Conservation (phyloP, 805 yeast genomes). For the Saccharomycopsis amapae region DNA sequence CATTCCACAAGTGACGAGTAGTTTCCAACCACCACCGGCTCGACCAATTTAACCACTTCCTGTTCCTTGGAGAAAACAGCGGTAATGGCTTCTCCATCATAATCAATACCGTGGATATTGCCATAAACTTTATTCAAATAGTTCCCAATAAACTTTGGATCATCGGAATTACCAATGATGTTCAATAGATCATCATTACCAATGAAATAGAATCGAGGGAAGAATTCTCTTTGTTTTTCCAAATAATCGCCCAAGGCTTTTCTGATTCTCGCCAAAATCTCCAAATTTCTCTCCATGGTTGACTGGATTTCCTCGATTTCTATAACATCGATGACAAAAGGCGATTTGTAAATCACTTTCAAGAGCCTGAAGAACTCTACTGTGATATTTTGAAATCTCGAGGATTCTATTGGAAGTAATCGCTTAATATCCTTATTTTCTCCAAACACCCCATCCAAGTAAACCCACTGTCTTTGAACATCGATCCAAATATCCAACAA, state of each 20-base stretch:
- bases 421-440: slow-evolving; percentile 48
- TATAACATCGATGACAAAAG: slow-evolving; percentile 49
- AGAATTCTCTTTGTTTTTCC: slow-evolving; percentile 68
- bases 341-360: slow-evolving; percentile 41
- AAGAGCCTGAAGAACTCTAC: slow-evolving; percentile 51
- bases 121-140: slow-evolving; percentile 68
- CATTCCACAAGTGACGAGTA: slow-evolving; percentile 48
- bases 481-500: slow-evolving; percentile 71
- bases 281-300: slow-evolving; percentile 43
- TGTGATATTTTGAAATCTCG: slow-evolving; percentile 57
- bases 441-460: slow-evolving; percentile 72
- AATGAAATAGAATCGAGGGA: slow-evolving; percentile 78
- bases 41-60: slow-evolving; percentile 42
- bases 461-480: slow-evolving; percentile 83
- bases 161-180: slow-evolving; percentile 59
- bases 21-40: slow-evolving; percentile 38
- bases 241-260: slow-evolving; percentile 68
- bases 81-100: slow-evolving; percentile 31
- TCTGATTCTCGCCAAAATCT: slow-evolving; percentile 50
- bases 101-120: slow-evolving; percentile 44
- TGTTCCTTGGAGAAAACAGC: slow-evolving; percentile 59
- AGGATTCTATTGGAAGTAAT: slow-evolving; percentile 63
- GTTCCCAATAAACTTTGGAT: slow-evolving; percentile 40
- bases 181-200: slow-evolving; percentile 89
- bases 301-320: slow-evolving; percentile 41